Conservation (phyloP, 306 rosid species). For the Cicer arietinum region DNA sequence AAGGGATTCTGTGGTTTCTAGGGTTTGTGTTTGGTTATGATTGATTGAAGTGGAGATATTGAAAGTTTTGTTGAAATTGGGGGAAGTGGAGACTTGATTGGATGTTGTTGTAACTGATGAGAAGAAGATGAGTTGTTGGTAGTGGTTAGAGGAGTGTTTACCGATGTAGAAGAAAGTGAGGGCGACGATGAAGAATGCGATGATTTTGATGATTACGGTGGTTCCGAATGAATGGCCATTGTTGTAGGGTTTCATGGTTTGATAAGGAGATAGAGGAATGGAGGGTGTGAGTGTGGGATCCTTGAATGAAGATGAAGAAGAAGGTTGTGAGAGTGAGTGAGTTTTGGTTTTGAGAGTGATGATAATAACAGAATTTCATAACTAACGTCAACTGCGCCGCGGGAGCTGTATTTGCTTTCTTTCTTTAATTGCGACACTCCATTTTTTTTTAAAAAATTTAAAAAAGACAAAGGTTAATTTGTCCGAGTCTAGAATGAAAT, state of each 20-base stretch:
- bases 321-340: background rate
- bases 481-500: no score
- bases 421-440: no score
- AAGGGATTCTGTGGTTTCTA: constrained; percentile 11
- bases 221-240: constrained; percentile 49
- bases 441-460: no score
- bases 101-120: constrained; percentile 13
- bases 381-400: no score
- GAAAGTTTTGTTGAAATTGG: constrained; percentile 54
- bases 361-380: background rate
- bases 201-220: constrained; percentile 50
- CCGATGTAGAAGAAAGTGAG: constrained; percentile 74
- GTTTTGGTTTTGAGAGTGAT: background rate
- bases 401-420: no score
- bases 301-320: no score
- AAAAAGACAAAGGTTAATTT: no score
- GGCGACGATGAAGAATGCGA: constrained; percentile 50
- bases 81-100: constrained; percentile 60
- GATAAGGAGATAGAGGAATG: background rate
- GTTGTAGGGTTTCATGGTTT: constrained; percentile 49
- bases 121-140: constrained; percentile 77
- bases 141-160: constrained; percentile 63
- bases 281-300: background rate
- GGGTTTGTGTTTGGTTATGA: constrained; percentile 36
- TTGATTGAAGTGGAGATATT: constrained; percentile 57